These are phyloP conservation scores for Eutypella sp. DNA, from an alignment of 2,329 filamentous ascomycete genomes.

Conservation along the genomic window DNA sequence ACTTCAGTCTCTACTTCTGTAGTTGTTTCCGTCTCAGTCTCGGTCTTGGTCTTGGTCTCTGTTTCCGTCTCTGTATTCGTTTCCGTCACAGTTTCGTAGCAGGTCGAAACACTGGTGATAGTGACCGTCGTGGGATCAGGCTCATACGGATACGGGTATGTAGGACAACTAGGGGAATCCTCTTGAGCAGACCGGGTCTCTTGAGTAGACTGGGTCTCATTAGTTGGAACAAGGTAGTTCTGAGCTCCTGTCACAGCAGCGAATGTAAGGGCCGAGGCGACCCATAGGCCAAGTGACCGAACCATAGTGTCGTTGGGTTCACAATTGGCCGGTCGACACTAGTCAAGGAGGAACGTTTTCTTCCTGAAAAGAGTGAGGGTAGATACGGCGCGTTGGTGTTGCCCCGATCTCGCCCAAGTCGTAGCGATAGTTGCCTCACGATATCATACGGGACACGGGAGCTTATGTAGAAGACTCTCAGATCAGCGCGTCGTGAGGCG, in stretches of 20 bases:
- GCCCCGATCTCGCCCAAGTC: not conserved
- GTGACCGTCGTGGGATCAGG: slow-evolving; percentile 10
- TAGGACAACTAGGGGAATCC: not conserved
- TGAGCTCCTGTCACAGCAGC: slow-evolving; percentile 13
- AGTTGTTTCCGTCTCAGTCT: slow-evolving; percentile 8
- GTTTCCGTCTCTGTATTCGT: slow-evolving; percentile 7
- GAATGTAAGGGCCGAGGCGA: slow-evolving; percentile 16
- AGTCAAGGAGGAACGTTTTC: slow-evolving; percentile 4
- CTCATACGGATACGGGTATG: no score
- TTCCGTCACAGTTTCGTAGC: not conserved
- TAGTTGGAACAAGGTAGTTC: slow-evolving; percentile 10
- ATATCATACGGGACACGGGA: not conserved
- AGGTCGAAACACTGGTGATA: no score
- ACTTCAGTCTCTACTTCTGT: slow-evolving; percentile 18
- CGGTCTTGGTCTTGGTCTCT: slow-evolving; percentile 14
- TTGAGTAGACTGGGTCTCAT: no score
- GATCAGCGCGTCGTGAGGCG: not conserved
- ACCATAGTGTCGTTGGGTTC: slow-evolving; percentile 18
- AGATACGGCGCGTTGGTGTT: not conserved
- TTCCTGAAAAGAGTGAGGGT: slow-evolving; percentile 6
- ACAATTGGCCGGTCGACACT: not conserved
- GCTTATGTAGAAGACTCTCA: not conserved
- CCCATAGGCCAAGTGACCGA: slow-evolving; percentile 11
- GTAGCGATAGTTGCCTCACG: not conserved
- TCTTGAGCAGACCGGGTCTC: no score